A percentile compares a stretch with the other conserved stretches of the same genome.
Evolutionary conservation across 768 basidiomycete genomes (phyloP).

Genomic region (Dioszegia aurantiaca): DNA sequence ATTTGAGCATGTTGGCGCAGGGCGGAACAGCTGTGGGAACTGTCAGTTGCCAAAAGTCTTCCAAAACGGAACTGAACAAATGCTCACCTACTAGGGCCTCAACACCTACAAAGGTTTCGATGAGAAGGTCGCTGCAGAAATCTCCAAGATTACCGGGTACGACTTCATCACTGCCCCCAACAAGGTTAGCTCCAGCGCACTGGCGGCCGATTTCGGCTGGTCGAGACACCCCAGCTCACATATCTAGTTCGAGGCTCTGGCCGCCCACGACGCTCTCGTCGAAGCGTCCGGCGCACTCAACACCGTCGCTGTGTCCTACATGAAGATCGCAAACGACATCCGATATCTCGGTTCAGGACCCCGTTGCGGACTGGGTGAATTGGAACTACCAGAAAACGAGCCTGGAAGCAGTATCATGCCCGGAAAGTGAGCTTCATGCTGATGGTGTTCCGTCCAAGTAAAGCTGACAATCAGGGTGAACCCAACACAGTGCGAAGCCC

Average conservation of each 20-base stretch:
- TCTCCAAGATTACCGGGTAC: slow-evolving; percentile 84
- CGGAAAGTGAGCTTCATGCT: slow-evolving; percentile 61
- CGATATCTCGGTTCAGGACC: slow-evolving; percentile 96
- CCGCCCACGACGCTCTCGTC: slow-evolving; percentile 95
- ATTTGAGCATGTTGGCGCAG: slow-evolving; percentile 85
- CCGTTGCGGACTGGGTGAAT: slow-evolving; percentile 92
- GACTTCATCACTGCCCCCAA: slow-evolving; percentile 95
- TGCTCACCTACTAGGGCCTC: slow-evolving; percentile 63
- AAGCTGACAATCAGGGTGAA: slow-evolving; percentile 61
- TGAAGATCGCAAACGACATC: slow-evolving; percentile 99
- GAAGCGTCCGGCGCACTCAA: slow-evolving; percentile 97
- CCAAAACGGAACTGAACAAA: not conserved
- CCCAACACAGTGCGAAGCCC: slow-evolving; percentile 96
- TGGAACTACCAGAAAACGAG: slow-evolving; percentile 94
- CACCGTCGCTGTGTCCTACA: slow-evolving; percentile 89
- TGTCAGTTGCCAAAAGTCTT: slow-evolving; percentile 57
- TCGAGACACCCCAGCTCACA: not conserved
- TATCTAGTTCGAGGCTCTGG: slow-evolving; percentile 87
- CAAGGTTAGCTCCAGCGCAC: slow-evolving; percentile 68
- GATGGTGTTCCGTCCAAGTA: not conserved
- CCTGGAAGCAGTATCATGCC: slow-evolving; percentile 99
- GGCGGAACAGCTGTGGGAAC: slow-evolving; percentile 99
- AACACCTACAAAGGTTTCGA: slow-evolving; percentile 98
- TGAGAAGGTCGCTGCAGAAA: slow-evolving; percentile 84
- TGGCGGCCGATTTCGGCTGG: not conserved